Evolutionary conservation across 2,329 filamentous ascomycete species (phyloP).

Genomic region (Coniosporium tulheliwenetii): DNA sequence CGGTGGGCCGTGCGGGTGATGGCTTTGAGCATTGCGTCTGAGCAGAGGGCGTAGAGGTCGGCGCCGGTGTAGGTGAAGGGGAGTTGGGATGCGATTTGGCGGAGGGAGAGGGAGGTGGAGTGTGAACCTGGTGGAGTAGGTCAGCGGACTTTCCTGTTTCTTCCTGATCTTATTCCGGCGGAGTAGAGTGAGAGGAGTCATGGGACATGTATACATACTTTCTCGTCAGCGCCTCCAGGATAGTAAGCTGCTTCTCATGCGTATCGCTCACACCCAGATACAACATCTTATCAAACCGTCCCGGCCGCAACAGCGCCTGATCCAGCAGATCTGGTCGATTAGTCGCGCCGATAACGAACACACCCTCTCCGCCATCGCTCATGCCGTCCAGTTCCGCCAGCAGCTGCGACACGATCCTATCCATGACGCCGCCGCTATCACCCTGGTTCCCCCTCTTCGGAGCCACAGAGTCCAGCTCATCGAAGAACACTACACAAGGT

Average conservation of each 20-base stretch:
- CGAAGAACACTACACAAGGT: conserved; percentile 86
- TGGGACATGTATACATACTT: conserved; percentile 47
- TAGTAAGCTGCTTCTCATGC: conserved; percentile 88
- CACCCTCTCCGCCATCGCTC: conserved; percentile 84
- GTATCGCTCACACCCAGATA: conserved; percentile 94
- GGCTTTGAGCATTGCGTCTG: conserved; percentile 96
- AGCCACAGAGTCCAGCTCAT: conserved; percentile 83
- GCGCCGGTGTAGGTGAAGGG: conserved; percentile 96
- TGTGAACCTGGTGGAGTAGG: conserved; percentile 49
- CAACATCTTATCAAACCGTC: conserved; percentile 95
- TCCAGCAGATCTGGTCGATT: conserved; percentile 90
- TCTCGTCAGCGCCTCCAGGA: conserved; percentile 82
- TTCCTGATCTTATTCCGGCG: background rate
- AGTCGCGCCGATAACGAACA: conserved; percentile 93
- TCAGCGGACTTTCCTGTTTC: background rate
- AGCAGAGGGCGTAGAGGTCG: conserved; percentile 93
- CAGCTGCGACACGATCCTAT: conserved; percentile 87
- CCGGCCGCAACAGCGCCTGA: conserved; percentile 73
- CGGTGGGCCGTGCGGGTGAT: conserved; percentile 76
- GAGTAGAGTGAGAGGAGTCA: background rate
- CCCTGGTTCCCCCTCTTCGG: conserved; percentile 95
- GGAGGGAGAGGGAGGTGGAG: conserved; percentile 65
- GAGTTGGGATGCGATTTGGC: conserved; percentile 56
- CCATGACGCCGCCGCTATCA: conserved; percentile 95
- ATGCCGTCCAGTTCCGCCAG: conserved; percentile 94